These are phyloP conservation scores for Morella rubra DNA, from an alignment of 306 rosid genomes.

Conservation along the genomic window DNA sequence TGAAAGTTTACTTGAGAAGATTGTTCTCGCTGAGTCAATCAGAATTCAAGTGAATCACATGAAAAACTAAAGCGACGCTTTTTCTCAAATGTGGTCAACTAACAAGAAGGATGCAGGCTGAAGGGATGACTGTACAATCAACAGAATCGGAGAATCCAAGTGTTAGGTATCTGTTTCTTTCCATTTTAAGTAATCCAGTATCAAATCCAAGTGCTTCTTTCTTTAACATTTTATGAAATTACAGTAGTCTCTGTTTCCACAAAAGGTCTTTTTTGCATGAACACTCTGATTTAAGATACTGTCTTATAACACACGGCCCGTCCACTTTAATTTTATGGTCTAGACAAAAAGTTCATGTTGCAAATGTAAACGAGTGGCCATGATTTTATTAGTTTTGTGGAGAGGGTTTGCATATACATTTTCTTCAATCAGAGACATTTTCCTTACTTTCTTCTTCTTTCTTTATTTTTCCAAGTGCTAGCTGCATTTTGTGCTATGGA, in stretches of 20 bases:
- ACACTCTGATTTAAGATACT: not conserved
- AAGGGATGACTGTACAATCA: no score
- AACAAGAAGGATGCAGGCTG: not conserved
- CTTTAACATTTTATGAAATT: not conserved
- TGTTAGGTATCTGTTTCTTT: no score
- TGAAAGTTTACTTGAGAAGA: slow-evolving; percentile 5
- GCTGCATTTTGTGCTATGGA: not conserved
- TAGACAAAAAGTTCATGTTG: not conserved
- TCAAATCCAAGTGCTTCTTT: not conserved
- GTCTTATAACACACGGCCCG: not conserved
- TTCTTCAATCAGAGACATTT: not conserved
- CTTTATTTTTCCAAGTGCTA: no score
- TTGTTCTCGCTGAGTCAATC: slow-evolving; percentile 9
- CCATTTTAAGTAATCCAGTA: not conserved
- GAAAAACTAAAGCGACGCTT: slow-evolving; percentile 6
- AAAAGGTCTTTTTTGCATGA: not conserved
- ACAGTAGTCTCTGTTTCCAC: not conserved
- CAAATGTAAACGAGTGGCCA: slow-evolving; percentile 13
- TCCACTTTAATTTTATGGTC: no score
- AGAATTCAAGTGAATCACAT: slow-evolving; percentile 19
- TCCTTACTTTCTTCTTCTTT: no score
- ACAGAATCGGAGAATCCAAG: no score
- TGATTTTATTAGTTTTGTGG: slow-evolving; percentile 22
- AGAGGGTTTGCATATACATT: not conserved
- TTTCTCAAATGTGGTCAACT: not conserved